A percentile compares a stretch with the other conserved stretches of the same genome.
These are phyloP conservation scores for Phaeomoniella chlamydospora DNA, from an alignment of 2,329 filamentous ascomycete species.

Conservation along the genomic window DNA sequence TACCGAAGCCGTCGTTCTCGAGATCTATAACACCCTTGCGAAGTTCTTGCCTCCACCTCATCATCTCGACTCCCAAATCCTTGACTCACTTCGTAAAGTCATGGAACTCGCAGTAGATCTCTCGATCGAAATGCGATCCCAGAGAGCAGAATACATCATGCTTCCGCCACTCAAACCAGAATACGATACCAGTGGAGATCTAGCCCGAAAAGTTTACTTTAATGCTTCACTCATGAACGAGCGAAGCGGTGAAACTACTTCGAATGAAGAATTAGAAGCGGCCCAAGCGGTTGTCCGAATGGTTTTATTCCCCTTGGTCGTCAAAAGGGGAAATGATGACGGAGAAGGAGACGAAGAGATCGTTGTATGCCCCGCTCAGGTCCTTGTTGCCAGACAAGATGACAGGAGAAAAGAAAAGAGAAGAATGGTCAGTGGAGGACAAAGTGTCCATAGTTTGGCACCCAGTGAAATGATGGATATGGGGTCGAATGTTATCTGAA, in stretches of 20 bases:
- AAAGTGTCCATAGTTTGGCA: constrained; percentile 25
- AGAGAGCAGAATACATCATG: constrained; percentile 97
- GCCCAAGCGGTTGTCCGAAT: constrained; percentile 69
- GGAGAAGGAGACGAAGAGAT: constrained; percentile 87
- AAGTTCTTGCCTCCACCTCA: constrained; percentile 76
- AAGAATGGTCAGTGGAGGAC: constrained; percentile 21
- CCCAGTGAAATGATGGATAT: constrained; percentile 28
- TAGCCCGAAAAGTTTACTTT: constrained; percentile 77
- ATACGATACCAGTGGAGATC: constrained; percentile 84
- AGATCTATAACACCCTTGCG: constrained; percentile 71
- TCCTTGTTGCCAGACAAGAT: constrained; percentile 53
- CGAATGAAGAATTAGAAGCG: constrained; percentile 68
- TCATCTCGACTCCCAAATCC: constrained; percentile 65
- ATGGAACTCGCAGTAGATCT: constrained; percentile 79
- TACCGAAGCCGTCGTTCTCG: constrained; percentile 88
- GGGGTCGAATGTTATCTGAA: constrained; percentile 27
- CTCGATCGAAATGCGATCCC: constrained; percentile 92
- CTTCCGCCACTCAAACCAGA: constrained; percentile 86
- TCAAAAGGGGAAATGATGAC: constrained; percentile 84
- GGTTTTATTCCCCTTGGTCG: constrained; percentile 88
- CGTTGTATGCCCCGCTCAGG: constrained; percentile 88
- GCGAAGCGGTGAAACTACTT: constrained; percentile 54
- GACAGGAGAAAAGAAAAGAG: constrained; percentile 22
- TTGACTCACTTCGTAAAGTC: constrained; percentile 73
- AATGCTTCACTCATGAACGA: constrained; percentile 93